Evolutionary conservation across 176 grass and related monocot species (phyloP).

Genomic region (Aechmea fasciata): DNA sequence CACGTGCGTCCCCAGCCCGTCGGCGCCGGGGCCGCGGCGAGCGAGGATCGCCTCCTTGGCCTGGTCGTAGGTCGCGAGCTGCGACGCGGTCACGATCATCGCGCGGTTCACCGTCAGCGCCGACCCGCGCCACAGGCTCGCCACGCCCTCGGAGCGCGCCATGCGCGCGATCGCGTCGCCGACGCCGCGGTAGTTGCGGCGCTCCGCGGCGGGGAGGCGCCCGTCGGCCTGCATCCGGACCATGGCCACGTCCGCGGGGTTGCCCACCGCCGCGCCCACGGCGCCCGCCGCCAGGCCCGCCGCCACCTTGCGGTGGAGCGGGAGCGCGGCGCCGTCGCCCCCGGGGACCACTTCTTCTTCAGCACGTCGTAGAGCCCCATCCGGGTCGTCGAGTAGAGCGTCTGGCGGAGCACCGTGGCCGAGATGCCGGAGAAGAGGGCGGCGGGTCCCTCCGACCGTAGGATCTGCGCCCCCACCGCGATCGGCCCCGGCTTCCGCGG

Average conservation of each 20-base stretch:
- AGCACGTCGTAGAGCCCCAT: constrained; percentile 95
- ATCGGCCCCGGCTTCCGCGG: constrained; percentile 52
- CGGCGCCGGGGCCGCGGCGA: constrained; percentile 27
- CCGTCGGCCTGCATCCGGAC: constrained; percentile 97
- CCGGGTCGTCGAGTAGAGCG: constrained; percentile 88
- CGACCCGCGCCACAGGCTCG: constrained; percentile 74
- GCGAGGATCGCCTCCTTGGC: constrained; percentile 78
- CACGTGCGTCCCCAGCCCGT: constrained; percentile 67
- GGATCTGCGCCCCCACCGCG: constrained; percentile 66
- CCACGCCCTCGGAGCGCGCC: constrained; percentile 57
- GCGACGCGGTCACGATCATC: constrained; percentile 88
- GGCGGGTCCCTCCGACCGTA: constrained; percentile 61
- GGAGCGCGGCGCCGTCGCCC: constrained; percentile 41
- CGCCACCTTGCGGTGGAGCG: constrained; percentile 59
- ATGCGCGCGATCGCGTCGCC: constrained; percentile 67
- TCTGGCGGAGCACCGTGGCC: constrained; percentile 76
- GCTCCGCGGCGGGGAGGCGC: constrained; percentile 57
- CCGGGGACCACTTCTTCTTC: constrained; percentile 55
- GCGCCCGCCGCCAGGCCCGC: constrained; percentile 71
- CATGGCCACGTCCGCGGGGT: constrained; percentile 93
- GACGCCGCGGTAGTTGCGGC: constrained; percentile 75
- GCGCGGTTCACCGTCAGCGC: constrained; percentile 80
- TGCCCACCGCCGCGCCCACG: constrained; percentile 71
- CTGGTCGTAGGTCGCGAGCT: constrained; percentile 82
- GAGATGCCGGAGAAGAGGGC: constrained; percentile 78